These are phyloP conservation scores for Sordariomycetes sp. DNA, from an alignment of 2,329 filamentous ascomycete species.

Conservation along the genomic window DNA sequence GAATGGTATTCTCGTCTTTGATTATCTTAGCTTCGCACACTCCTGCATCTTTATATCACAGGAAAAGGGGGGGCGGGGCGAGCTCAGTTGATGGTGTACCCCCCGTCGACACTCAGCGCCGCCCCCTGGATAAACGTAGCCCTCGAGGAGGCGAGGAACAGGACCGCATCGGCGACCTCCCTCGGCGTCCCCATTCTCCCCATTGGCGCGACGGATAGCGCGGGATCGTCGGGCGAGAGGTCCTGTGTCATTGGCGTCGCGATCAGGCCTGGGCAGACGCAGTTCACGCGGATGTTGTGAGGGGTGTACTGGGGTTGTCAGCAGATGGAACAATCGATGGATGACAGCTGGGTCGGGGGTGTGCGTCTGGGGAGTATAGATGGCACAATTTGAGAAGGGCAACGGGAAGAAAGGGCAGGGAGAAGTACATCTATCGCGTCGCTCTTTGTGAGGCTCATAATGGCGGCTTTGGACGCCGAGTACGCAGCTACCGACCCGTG, in stretches of 20 bases:
- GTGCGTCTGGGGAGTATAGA: no score
- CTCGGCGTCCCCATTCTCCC: constrained; percentile 25
- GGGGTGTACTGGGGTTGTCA: constrained; percentile 22
- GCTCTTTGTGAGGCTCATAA: constrained; percentile 28
- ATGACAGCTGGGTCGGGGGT: no score
- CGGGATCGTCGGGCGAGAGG: constrained; percentile 17
- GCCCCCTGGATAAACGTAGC: constrained; percentile 30
- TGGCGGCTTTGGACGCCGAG: constrained; percentile 29
- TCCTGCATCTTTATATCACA: background rate
- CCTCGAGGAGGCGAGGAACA: constrained; percentile 29
- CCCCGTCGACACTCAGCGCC: constrained; percentile 28
- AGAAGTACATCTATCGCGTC: constrained; percentile 30
- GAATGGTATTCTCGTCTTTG: background rate
- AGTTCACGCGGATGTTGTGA: constrained; percentile 29
- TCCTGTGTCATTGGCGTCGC: constrained; percentile 28
- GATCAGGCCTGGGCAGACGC: constrained; percentile 30
- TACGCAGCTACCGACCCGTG: constrained; percentile 22
- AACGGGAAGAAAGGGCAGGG: background rate
- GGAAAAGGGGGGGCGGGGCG: background rate
- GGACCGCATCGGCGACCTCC: constrained; percentile 29
- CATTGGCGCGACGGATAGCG: constrained; percentile 20
- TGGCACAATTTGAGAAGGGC: background rate
- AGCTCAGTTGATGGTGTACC: constrained; percentile 9
- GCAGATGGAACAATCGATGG: no score
- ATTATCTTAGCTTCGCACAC: background rate